Conservation (phyloP, 2,329 filamentous ascomycete genomes). For the Emmonsiellopsis sp. region DNA sequence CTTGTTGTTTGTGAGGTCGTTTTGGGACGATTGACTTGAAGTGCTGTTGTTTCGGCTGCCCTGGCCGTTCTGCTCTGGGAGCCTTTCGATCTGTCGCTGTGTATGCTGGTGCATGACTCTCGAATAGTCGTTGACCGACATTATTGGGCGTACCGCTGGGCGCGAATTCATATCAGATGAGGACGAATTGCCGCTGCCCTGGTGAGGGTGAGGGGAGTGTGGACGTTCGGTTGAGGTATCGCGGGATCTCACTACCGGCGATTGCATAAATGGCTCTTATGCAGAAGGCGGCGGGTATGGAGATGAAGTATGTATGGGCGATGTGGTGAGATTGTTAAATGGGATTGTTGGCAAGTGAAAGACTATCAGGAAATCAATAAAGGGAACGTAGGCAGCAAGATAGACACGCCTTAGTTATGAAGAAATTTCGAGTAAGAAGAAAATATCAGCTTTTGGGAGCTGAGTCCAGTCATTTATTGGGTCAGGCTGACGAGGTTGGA, state of each 20-base stretch:
- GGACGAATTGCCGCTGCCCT: background rate
- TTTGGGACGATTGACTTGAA: too few relatives aligned
- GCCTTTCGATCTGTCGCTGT: conserved; percentile 7
- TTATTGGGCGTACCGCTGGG: background rate
- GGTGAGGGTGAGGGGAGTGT: background rate
- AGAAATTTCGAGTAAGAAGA: too few relatives aligned
- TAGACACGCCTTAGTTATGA: too few relatives aligned
- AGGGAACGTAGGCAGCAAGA: too few relatives aligned
- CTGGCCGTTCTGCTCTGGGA: background rate
- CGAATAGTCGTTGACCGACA: conserved; percentile 4
- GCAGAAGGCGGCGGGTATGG: background rate
- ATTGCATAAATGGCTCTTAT: background rate
- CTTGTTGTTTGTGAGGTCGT: too few relatives aligned
- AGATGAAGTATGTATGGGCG: too few relatives aligned
- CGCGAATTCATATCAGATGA: background rate
- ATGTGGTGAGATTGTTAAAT: background rate
- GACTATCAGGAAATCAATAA: too few relatives aligned
- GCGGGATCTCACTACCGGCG: background rate
- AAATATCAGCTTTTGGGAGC: too few relatives aligned
- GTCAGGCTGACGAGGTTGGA: too few relatives aligned
- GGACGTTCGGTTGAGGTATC: background rate
- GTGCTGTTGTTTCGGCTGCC: background rate
- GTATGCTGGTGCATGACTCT: conserved; percentile 13
- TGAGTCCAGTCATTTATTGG: too few relatives aligned
- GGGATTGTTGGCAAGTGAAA: background rate